Base-by-base conservation (phyloP, 164 flowering plant species). In the Akebia trifoliata region DNA sequence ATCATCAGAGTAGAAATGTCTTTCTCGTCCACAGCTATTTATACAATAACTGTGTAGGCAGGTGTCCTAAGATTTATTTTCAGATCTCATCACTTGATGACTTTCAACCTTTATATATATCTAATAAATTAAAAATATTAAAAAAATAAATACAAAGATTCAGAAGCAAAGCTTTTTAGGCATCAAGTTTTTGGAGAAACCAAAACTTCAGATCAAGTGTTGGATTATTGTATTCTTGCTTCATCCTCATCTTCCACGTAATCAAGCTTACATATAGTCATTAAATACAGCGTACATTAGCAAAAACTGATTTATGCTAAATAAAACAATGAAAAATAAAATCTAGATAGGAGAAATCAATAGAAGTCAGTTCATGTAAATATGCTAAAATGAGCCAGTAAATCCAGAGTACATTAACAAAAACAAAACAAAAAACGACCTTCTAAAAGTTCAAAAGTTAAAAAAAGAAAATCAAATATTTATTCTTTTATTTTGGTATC, bases 41-140 rank as follows among this genome's bases (percentile, higher is more conserved):
- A 26, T 18, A 8, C 18, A 20, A 15, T 4, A 28, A 20, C n/a
- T 47, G 71, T 69, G 79, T 76, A 67, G 76, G 76, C 72, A 70
- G 76, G 79, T 72, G 79, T 76, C 76, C 79, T 72, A 76, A 76
- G 76, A 76, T 72, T 39, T 6, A 36, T 35, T 69, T 67, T 57
- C 71, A 31, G 1, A 51, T 67, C 40, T 72, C 76, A 64, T 76
- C 79, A 69, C 44, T 4, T 69, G 79, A 66, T 57, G 56, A 64
- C 43, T 8, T 28, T n/a, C 1, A 7, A 12, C 8, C 20, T 2
- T 0, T n/a, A n/a, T 0, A 22, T n/a, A 29, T 11, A 47, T n/a
- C n/a, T n/a, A 22, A 38, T 4, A 0, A 51, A 38, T 0, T 12
- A 43, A 8, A 21, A 8, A 34, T 4, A 59, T 21, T 3, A 26